These are phyloP conservation scores for Auricularia sp. DNA, from an alignment of 768 basidiomycete genomes.

Conservation along the genomic window DNA sequence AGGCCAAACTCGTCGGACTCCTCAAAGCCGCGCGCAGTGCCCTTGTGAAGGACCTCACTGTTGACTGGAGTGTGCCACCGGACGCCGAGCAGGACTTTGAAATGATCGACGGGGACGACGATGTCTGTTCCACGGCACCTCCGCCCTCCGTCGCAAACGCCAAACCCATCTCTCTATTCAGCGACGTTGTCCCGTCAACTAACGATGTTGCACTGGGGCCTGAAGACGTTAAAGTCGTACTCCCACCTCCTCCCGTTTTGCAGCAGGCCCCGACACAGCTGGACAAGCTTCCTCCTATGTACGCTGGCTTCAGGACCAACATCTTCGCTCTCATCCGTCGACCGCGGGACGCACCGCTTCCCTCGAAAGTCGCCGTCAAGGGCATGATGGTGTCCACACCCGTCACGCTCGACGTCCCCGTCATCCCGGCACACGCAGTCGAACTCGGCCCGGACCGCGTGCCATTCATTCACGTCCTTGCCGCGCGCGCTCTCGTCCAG, in stretches of 20 bases:
- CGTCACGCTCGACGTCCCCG: constrained; percentile 10
- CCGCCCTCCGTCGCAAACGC: background rate
- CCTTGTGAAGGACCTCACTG: constrained; percentile 32
- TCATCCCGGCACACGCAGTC: background rate
- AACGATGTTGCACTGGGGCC: constrained; percentile 1
- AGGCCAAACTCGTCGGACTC: constrained; percentile 39
- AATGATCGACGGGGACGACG: constrained; percentile 1
- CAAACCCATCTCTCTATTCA: constrained; percentile 2
- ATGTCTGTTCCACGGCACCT: background rate
- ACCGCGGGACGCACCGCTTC: background rate
- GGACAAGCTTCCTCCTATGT: background rate
- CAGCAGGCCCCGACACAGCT: constrained; percentile 8
- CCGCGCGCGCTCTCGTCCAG: constrained; percentile 44
- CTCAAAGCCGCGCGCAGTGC: constrained; percentile 42
- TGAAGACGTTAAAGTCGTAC: background rate
- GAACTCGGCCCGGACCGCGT: background rate
- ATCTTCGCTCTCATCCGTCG: constrained; percentile 9
- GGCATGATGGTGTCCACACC: constrained; percentile 4
- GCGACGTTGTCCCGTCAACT: background rate
- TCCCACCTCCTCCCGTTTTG: constrained; percentile 8
- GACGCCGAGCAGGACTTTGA: constrained; percentile 8
- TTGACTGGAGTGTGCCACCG: constrained; percentile 37
- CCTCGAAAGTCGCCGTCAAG: constrained; percentile 1
- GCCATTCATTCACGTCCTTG: constrained; percentile 37
- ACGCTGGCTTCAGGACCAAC: constrained; percentile 9